Percentiles rank a stretch among this genome's conserved stretches.
Conservation (phyloP, 306 rosid species). For the Lupinus albus region DNA sequence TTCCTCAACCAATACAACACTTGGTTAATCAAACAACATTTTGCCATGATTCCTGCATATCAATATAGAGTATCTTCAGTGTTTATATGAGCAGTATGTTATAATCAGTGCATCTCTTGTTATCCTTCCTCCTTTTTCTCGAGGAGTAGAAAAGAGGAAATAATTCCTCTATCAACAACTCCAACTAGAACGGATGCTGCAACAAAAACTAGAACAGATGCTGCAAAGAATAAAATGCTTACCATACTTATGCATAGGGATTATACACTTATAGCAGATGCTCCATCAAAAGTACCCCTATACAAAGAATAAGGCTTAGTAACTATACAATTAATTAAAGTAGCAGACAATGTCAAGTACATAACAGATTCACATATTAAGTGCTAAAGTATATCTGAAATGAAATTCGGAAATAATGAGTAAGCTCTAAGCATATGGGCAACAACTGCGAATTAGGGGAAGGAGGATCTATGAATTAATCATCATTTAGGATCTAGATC, state of each 20-base stretch:
- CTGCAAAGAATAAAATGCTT: slow-evolving; percentile 23
- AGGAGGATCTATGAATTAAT: not conserved
- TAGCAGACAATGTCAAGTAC: not conserved
- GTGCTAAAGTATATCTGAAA: not conserved
- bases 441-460: not conserved
- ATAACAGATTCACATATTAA: slow-evolving; percentile 1
- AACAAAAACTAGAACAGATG: slow-evolving; percentile 10
- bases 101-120: not conserved
- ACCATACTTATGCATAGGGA: slow-evolving; percentile 38
- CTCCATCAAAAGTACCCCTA: slow-evolving; percentile 36
- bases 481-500: not conserved
- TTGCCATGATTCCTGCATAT: slow-evolving; percentile 42
- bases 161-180: slow-evolving; percentile 1
- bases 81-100: slow-evolving; percentile 2
- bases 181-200: slow-evolving; percentile 5
- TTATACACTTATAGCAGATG: not conserved
- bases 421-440: not conserved
- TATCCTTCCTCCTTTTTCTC: slow-evolving; percentile 9
- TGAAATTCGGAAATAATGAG: not conserved
- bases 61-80: slow-evolving; percentile 34
- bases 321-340: slow-evolving; percentile 17
- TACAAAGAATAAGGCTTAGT: slow-evolving; percentile 26
- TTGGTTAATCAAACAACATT: slow-evolving; percentile 35
- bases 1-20: slow-evolving; percentile 35
- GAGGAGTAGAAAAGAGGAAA: not conserved